These are phyloP conservation scores for Phytophthora cactorum DNA, from an alignment of 352 stramenopile genomes.

Conservation along the genomic window DNA sequence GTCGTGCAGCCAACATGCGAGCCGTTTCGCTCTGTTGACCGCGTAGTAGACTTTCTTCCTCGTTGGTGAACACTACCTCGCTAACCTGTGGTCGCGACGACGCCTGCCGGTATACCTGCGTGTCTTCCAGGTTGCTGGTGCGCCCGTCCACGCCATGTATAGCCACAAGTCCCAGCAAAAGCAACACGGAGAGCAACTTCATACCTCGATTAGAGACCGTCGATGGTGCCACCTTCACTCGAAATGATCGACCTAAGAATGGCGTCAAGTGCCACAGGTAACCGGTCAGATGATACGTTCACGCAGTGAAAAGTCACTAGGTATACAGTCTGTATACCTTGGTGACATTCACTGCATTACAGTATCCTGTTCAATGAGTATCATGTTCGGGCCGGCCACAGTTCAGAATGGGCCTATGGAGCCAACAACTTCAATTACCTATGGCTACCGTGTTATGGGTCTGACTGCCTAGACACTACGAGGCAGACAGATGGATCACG, in stretches of 20 bases:
- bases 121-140: conserved; percentile 30
- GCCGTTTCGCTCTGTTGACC: conserved; percentile 47
- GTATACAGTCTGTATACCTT: too few relatives aligned
- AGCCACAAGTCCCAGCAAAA: conserved; percentile 5
- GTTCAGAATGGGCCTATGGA: background rate
- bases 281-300: too few relatives aligned
- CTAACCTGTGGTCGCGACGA: conserved; percentile 20
- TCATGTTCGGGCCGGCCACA: background rate
- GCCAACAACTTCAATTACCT: conserved; percentile 31
- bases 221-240: background rate
- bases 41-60: conserved; percentile 59
- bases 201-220: background rate
- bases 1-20: conserved; percentile 39
- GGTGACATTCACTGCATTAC: background rate
- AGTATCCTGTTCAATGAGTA: background rate
- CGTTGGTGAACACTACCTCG: conserved; percentile 52
- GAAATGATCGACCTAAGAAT: conserved; percentile 1
- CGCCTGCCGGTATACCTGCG: conserved; percentile 30
- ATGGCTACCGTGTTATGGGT: background rate
- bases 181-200: conserved; percentile 10
- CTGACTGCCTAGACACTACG: background rate
- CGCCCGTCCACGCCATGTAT: conserved; percentile 14
- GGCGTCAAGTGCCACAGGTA: background rate
- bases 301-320: too few relatives aligned
- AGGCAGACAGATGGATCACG: conserved; percentile 23